Conservation (phyloP, 495 filamentous ascomycete species). For the Pyrenula massariospora region DNA sequence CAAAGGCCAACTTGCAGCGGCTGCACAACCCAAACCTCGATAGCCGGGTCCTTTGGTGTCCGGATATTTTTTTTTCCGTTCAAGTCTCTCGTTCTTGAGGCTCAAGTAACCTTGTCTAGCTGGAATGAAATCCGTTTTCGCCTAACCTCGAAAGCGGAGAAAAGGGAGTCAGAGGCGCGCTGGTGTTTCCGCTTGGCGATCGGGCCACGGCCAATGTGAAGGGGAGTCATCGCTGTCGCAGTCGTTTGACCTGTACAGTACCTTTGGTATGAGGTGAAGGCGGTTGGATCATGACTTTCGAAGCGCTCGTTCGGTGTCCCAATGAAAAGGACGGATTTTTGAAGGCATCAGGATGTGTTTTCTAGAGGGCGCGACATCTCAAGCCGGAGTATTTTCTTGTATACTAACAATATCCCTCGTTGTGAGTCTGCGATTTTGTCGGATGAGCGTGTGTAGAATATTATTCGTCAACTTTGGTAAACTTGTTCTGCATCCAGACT, state of each 20-base stretch:
- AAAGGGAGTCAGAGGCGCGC: neutral
- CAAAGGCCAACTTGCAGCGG: constrained; percentile 6
- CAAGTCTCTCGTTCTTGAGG: no score
- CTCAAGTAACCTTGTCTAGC: no score
- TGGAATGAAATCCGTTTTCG: no score
- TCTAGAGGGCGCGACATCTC: neutral
- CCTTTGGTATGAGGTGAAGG: neutral
- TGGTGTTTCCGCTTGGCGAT: no score
- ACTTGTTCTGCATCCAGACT: no score
- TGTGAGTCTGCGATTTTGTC: neutral
- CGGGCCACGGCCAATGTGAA: no score
- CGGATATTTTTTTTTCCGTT: no score
- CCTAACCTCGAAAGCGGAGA: no score
- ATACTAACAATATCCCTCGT: neutral
- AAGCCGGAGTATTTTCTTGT: neutral
- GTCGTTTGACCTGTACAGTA: neutral
- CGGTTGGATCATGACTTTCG: neutral
- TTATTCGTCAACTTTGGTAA: neutral
- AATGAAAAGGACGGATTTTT: neutral
- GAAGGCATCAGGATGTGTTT: neutral
- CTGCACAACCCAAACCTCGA: neutral
- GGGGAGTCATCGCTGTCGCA: neutral
- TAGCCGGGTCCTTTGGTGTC: neutral
- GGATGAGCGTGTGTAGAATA: neutral
- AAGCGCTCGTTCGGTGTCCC: neutral